Conservation (phyloP, 2,329 filamentous ascomycete genomes). For the Cladosporium halotolerans region DNA sequence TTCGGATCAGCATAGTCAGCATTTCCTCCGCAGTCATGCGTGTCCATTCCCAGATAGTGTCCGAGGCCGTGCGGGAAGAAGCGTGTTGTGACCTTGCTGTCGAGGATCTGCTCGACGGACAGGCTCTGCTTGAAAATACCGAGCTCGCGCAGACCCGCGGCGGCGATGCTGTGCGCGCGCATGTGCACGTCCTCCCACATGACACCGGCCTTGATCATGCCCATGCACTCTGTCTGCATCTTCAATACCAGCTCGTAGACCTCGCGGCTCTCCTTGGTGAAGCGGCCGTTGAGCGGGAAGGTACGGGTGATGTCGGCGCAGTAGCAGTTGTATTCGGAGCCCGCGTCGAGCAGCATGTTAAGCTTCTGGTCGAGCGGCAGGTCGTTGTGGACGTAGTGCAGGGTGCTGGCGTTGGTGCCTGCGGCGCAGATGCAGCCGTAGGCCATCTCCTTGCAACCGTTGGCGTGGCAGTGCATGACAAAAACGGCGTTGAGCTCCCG, state of each 20-base stretch:
- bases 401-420: slow-evolving; percentile 71
- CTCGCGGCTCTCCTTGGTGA: slow-evolving; percentile 61
- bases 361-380: slow-evolving; percentile 63
- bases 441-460: slow-evolving; percentile 73
- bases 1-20: slow-evolving; percentile 61
- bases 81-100: slow-evolving; percentile 39
- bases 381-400: slow-evolving; percentile 83
- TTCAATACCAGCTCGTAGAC: slow-evolving; percentile 59
- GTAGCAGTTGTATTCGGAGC: slow-evolving; percentile 49
- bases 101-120: slow-evolving; percentile 38
- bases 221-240: slow-evolving; percentile 79
- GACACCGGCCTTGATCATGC: slow-evolving; percentile 64
- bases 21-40: slow-evolving; percentile 45
- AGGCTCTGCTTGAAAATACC: slow-evolving; percentile 55
- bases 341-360: slow-evolving; percentile 78
- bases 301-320: slow-evolving; percentile 68
- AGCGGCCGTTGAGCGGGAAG: slow-evolving; percentile 70
- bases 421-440: slow-evolving; percentile 82
- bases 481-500: slow-evolving; percentile 77
- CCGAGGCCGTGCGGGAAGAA: slow-evolving; percentile 49
- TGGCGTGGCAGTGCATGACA: slow-evolving; percentile 65
- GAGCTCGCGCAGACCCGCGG: slow-evolving; percentile 68
- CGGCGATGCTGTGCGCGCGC: slow-evolving; percentile 73
- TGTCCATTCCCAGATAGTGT: slow-evolving; percentile 49
- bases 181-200: slow-evolving; percentile 77